Conservation (phyloP, 2,329 filamentous ascomycete species). For the Myriosclerotinia scirpicola region DNA sequence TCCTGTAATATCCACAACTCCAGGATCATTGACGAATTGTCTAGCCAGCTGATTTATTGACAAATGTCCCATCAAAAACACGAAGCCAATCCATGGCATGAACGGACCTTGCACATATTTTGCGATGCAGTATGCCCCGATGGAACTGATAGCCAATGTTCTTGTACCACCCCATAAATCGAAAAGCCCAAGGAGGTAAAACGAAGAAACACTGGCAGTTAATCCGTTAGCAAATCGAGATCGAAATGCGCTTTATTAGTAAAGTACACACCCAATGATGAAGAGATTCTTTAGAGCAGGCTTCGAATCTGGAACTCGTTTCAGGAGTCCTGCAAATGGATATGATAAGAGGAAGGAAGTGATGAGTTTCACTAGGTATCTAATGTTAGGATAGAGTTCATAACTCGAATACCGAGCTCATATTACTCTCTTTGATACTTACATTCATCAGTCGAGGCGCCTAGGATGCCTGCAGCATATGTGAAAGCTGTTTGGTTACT, state of each 20-base stretch:
- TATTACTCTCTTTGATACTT: conserved; percentile 34
- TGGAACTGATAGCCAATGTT: conserved; percentile 77
- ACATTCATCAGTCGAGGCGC: conserved; percentile 66
- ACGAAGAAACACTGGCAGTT: conserved; percentile 65
- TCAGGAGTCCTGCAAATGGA: conserved; percentile 82
- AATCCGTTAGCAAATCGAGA: conserved; percentile 24
- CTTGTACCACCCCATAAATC: conserved; percentile 83
- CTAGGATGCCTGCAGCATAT: conserved; percentile 56
- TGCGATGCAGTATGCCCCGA: conserved; percentile 79
- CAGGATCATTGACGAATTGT: conserved; percentile 66
- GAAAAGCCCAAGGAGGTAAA: conserved; percentile 92
- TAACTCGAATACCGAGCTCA: neutral
- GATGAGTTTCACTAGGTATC: conserved; percentile 91
- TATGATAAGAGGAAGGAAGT: conserved; percentile 89
- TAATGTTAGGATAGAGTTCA: conserved; percentile 24
- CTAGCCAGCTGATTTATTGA: conserved; percentile 84
- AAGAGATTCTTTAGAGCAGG: conserved; percentile 87
- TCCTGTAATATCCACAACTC: conserved; percentile 80
- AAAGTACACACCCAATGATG: conserved; percentile 65
- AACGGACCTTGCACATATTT: conserved; percentile 80
- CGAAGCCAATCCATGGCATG: conserved; percentile 97
- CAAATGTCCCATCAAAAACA: conserved; percentile 95
- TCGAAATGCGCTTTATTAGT: conserved; percentile 2
- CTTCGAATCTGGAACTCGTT: conserved; percentile 81
- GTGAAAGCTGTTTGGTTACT: conserved; percentile 54